phyloP scores from a whole-genome alignment of 148 eudicot species.

The Rhododendron ovatum region DNA sequence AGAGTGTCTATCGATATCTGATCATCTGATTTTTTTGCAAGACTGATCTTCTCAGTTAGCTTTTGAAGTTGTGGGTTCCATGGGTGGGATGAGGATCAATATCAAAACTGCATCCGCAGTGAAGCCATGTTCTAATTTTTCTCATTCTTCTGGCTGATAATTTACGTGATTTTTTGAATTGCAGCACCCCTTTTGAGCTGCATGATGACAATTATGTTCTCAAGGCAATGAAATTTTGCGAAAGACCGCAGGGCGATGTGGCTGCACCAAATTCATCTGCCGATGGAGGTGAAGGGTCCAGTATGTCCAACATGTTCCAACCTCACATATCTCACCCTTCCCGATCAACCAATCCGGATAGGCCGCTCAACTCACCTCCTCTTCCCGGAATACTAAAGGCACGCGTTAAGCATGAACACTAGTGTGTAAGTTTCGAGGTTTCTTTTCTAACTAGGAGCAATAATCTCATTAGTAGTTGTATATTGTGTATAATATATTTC shows the following conservation, averaged over 20 bases:
- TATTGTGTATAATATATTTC: constrained; percentile 21
- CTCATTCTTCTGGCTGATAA: background rate
- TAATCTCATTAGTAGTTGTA: constrained; percentile 16
- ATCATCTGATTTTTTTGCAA: background rate
- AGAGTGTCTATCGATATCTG: background rate
- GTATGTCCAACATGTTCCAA: constrained; percentile 32
- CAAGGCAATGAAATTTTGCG: constrained; percentile 71
- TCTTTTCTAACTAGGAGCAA: constrained; percentile 1
- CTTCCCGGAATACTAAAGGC: constrained; percentile 74
- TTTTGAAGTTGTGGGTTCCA: background rate
- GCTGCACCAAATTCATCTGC: constrained; percentile 17
- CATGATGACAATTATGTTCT: constrained; percentile 89
- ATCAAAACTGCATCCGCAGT: background rate
- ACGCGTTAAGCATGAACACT: constrained; percentile 59
- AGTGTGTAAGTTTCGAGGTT: background rate
- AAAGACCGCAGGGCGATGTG: constrained; percentile 27
- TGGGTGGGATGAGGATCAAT: background rate
- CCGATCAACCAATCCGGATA: constrained; percentile 25
- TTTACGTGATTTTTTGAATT: background rate
- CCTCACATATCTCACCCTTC: constrained; percentile 34
- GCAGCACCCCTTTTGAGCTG: constrained; percentile 93
- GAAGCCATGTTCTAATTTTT: background rate
- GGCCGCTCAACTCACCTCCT: constrained; percentile 61
- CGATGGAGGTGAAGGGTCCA: constrained; percentile 48
- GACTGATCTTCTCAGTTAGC: background rate